Evolutionary conservation across 1,284 basidiomycete genomes (phyloP).

Genomic region (Marasmius fiardii): DNA sequence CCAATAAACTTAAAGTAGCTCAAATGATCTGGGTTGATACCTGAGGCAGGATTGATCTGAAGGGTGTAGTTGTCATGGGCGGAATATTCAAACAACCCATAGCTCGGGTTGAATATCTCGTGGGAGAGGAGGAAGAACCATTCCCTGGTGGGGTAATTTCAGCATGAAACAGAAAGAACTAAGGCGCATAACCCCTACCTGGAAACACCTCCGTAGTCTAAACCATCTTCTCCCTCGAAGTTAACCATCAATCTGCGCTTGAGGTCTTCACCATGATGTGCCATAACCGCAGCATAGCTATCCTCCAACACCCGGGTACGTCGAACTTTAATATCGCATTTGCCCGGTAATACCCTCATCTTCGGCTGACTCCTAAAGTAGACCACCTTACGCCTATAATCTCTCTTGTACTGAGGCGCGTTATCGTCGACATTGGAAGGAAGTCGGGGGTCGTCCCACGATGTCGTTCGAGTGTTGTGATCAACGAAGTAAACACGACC

Average conservation of each 20-base stretch:
- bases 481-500: slow-evolving; percentile 96
- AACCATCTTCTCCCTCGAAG: slow-evolving; percentile 97
- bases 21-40: slow-evolving; percentile 97
- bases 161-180: not conserved
- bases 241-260: slow-evolving; percentile 98
- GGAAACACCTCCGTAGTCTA: slow-evolving; percentile 97
- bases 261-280: slow-evolving; percentile 88
- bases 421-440: slow-evolving; percentile 86
- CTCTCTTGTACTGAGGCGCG: slow-evolving; percentile 99
- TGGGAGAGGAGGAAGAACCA: slow-evolving; percentile 99
- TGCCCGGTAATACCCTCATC: slow-evolving; percentile 84
- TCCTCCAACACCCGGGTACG: slow-evolving; percentile 96
- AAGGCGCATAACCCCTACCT: slow-evolving; percentile 47
- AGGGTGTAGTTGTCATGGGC: slow-evolving; percentile 99
- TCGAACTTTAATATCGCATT: slow-evolving; percentile 96
- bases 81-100: slow-evolving; percentile 98
- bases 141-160: slow-evolving; percentile 56
- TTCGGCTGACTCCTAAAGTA: slow-evolving; percentile 99
- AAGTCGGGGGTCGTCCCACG: slow-evolving; percentile 93
- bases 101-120: slow-evolving; percentile 99
- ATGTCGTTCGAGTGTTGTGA: slow-evolving; percentile 93
- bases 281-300: slow-evolving; percentile 95
- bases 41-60: slow-evolving; percentile 96
- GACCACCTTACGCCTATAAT: slow-evolving; percentile 97
- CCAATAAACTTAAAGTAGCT: slow-evolving; percentile 99